Evolutionary conservation across 768 basidiomycete species (phyloP), one percentile per base, ranked within the genome.

Genomic region (Suillus cothurnatus): DNA sequence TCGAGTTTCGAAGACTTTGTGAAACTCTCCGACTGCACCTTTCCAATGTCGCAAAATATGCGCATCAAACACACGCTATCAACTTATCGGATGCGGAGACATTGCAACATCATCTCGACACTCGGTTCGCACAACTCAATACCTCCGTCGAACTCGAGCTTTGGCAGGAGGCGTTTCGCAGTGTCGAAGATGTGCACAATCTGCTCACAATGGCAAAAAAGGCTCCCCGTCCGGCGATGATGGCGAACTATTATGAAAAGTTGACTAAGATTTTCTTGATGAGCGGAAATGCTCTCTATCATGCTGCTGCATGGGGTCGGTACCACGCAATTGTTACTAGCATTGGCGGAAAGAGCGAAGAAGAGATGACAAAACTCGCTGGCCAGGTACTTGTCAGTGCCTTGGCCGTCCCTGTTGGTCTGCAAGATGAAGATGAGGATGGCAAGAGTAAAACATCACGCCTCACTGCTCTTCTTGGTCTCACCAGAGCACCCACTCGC

Each of bases 231-330:
- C 94, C 94, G 0, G 85, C 90, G 15, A 97, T 98, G 95, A 98
- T 99, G 96, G 94, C 95, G 65, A 95, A 93, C 77, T 99, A 98
- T 80, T 99, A 99, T 80, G 95, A 98, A 77, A 98, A 99, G 79
- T 87, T 98, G 68, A 93, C 96, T 50, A 92, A 91, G 74, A 97
- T 99, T 68, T 99, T 98, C 83, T 84, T 96, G 71, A 97, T 95
- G 83, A 94, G 92, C 66, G 93, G 94, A 19, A 97, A 95, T 71
- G 90, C 94, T 4, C 82, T 99, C 17, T 99, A 95, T 80, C 97
- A 99, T 74, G 96, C 97, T 58, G 95, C 97, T 21, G 95, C 97
- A 0, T 98, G 95, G 95, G 88, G 91, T 53, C 84, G 90, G 63
- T 97, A 95, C 76, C 89, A 90, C 72, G 84, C 86, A 67, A 81